Base-by-base conservation (phyloP, 108 stramenopile species). In the Skeletonema costatum region DNA sequence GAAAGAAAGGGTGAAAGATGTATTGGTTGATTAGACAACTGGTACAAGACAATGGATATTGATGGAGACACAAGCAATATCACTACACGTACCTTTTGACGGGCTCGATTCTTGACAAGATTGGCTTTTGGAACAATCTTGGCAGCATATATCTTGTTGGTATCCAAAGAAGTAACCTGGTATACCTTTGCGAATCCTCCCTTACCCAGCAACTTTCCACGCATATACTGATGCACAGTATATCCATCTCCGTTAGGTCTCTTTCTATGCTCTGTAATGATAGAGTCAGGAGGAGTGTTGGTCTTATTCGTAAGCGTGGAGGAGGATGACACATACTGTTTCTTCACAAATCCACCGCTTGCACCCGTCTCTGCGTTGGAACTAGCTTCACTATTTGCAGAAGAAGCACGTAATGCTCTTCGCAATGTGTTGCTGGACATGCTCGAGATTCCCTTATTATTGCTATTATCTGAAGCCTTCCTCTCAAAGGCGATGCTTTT, bases 171-270 rank as follows among this genome's bases (percentile, higher is more conserved):
- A 14, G 88, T 95, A 33, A 92, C 94, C 66, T 88, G 66, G 78
- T 97, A 98, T 12, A 96, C 96, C 69, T 95, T 96, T 4, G 97
- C 97, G 66, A 98, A 98, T 14, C 97, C 97, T 33, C 97, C 97
- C 83, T 95, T 94, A 9, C 96, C 96, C 32, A 96, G 88, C 64
- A 96, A 62, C 50, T 87, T 82, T n/a, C 93, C 95, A 21, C 91
- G 81, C 32, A 89, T 60, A 71, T 93, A 97, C 12, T 85, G 89
- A 81, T 95, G 97, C 50, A 88, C 68, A 6, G 96, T 93, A 76
- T 85, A 87, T 32, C 95, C 95, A 7, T 96, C 95, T 11, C 92
- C 95, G 70, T 88, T 84, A 61, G 89, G 76, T 33, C 82, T 71
- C 33, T 88, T 85, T 30, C 95, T 80, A 42, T 88, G 87, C 58